Evolutionary conservation across 1,284 basidiomycete genomes (phyloP).

Genomic region (Cutaneotrichosporon sp.): DNA sequence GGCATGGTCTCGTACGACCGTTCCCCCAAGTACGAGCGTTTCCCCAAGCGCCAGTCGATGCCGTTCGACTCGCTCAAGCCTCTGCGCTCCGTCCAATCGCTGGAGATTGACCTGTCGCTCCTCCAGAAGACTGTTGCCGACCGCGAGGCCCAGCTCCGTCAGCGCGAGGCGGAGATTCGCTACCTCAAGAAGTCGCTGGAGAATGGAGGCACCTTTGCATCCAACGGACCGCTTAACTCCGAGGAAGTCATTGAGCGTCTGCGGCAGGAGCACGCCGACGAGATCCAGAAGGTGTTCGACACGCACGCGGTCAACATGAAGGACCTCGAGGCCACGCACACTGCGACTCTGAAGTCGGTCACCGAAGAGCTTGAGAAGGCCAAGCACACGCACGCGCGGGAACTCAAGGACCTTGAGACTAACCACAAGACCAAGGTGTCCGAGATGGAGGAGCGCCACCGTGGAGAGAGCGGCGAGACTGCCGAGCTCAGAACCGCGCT

Average conservation of each 20-base stretch:
- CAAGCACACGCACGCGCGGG: slow-evolving; percentile 8
- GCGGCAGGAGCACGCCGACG: slow-evolving; percentile 31
- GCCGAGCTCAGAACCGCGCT: slow-evolving; percentile 15
- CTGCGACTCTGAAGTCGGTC: slow-evolving; percentile 4
- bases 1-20: slow-evolving; percentile 22
- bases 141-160: slow-evolving; percentile 68
- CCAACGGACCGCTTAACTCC: slow-evolving; percentile 8
- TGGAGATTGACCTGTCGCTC: slow-evolving; percentile 88
- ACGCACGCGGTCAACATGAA: slow-evolving; percentile 14
- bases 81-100: slow-evolving; percentile 65
- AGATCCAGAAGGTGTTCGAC: slow-evolving; percentile 17
- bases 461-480: slow-evolving; percentile 7
- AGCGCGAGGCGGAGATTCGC: slow-evolving; percentile 78
- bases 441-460: slow-evolving; percentile 18
- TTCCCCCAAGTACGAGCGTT: slow-evolving; percentile 24
- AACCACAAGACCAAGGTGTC: slow-evolving; percentile 17
- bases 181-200: slow-evolving; percentile 61
- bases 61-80: slow-evolving; percentile 29
- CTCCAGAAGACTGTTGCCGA: slow-evolving; percentile 79
- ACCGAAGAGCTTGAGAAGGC: slow-evolving; percentile 13
- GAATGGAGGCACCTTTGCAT: slow-evolving; percentile 7
- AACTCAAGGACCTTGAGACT: slow-evolving; percentile 22
- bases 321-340: slow-evolving; percentile 19
- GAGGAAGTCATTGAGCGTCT: slow-evolving; percentile 20
- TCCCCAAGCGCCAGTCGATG: slow-evolving; percentile 30